Percentiles rank a stretch among this genome's conserved stretches.
Conservation (phyloP, 129 eudicot genomes). For the Pulicaria dysenterica region DNA sequence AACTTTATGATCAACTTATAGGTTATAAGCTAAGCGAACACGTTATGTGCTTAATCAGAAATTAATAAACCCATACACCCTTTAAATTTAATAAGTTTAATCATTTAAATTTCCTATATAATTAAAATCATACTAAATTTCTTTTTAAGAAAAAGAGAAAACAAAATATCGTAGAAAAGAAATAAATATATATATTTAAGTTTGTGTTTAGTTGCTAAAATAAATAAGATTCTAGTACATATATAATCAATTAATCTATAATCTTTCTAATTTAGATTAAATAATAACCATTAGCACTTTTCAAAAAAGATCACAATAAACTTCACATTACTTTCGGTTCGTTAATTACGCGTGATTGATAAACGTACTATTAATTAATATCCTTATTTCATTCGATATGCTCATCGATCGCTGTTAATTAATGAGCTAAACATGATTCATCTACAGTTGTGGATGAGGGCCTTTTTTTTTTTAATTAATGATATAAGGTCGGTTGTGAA, state of each 20-base stretch:
- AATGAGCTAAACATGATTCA: conserved; percentile 5
- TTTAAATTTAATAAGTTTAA: no score
- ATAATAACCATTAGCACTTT: conserved; percentile 10
- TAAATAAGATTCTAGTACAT: background rate
- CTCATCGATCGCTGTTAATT: conserved; percentile 6
- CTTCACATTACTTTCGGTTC: conserved; percentile 27
- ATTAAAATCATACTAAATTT: no score
- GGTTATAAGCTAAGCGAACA: no score
- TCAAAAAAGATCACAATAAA: conserved; percentile 19
- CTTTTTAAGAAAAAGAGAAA: no score
- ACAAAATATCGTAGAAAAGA: no score
- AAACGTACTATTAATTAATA: conserved; percentile 1
- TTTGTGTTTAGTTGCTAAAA: background rate
- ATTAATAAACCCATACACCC: no score
- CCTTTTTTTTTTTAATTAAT: background rate
- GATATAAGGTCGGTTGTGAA: conserved; percentile 38
- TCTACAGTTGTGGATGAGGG: background rate
- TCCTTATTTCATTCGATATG: background rate
- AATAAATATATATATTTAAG: background rate
- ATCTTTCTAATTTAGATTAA: conserved; percentile 6
- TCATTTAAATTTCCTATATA: no score
- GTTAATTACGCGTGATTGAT: conserved; percentile 5
- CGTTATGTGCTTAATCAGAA: no score
- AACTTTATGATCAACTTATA: no score
- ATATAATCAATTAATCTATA: no score